A percentile compares a stretch with the other conserved stretches of the same genome.
These are phyloP conservation scores for Aspergillus baeticus DNA, from an alignment of 495 filamentous ascomycete species.

Conservation along the genomic window DNA sequence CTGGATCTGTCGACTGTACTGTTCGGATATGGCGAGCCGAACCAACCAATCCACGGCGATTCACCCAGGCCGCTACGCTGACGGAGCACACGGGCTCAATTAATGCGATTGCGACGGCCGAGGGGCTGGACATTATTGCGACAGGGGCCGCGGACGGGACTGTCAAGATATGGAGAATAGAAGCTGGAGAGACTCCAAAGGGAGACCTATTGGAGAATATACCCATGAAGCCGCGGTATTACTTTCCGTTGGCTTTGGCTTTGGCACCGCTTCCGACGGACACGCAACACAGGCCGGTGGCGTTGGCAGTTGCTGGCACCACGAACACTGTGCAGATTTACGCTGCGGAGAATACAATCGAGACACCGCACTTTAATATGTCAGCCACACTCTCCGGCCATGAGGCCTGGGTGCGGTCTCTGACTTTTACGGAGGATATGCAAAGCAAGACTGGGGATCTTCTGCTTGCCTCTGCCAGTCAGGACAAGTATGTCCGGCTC, in stretches of 20 bases:
- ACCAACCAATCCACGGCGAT: conserved; percentile 24
- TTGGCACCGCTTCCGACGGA: conserved; percentile 54
- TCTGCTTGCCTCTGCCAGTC: conserved; percentile 87
- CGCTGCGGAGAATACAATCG: conserved; percentile 44
- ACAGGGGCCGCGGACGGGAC: conserved; percentile 81
- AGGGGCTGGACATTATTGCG: conserved; percentile 56
- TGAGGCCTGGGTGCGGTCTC: conserved; percentile 89
- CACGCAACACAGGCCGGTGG: conserved; percentile 45
- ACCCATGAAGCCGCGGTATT: conserved; percentile 65
- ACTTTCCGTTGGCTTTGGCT: conserved; percentile 73
- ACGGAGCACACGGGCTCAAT: conserved; percentile 71
- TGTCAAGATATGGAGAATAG: conserved; percentile 72
- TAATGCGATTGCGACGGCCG: conserved; percentile 69
- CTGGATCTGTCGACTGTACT: conserved; percentile 78
- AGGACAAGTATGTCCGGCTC: conserved; percentile 95
- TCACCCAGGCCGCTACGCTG: conserved; percentile 45
- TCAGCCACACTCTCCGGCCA: conserved; percentile 83
- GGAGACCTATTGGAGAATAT: conserved; percentile 67
- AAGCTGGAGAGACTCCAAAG: conserved; percentile 30
- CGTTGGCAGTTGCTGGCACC: conserved; percentile 85
- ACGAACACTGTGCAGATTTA: conserved; percentile 75
- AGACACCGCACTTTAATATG: conserved; percentile 56
- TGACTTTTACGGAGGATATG: conserved; percentile 71
- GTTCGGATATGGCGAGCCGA: conserved; percentile 67
- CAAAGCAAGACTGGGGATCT: conserved; percentile 59